These are phyloP conservation scores for Chlorella sp. DNA, from an alignment of 139 green algal species.

Conservation along the genomic window DNA sequence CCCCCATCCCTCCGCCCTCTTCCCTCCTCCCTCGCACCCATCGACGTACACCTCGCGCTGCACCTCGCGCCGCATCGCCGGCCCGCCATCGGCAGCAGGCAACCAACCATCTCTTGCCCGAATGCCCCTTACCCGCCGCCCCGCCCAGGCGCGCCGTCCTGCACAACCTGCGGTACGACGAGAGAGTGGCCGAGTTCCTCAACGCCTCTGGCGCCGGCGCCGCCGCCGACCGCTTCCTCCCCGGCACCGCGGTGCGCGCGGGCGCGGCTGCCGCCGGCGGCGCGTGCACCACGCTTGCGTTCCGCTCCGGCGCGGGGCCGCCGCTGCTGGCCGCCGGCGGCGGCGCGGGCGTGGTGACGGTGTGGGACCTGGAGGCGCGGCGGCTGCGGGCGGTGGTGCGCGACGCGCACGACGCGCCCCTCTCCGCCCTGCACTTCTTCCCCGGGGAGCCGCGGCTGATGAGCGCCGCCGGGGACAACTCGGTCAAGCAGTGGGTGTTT, in stretches of 20 bases:
- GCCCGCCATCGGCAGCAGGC: too few species aligned
- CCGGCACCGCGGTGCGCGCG: conserved; percentile 9
- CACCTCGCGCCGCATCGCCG: too few species aligned
- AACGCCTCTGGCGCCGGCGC: conserved; percentile 76
- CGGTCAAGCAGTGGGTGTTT: conserved; percentile 96
- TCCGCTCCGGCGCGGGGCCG: conserved; percentile 64
- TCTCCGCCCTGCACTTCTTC: conserved; percentile 70
- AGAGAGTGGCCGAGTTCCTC: conserved; percentile 52
- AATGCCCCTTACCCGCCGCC: not conserved
- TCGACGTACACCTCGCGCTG: too few species aligned
- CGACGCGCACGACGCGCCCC: conserved; percentile 74
- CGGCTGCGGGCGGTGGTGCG: conserved; percentile 68
- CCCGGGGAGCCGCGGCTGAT: conserved; percentile 87
- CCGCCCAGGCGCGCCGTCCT: conserved; percentile 69
- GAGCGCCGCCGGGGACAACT: conserved; percentile 85
- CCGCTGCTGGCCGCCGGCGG: conserved; percentile 80
- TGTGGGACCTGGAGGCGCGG: conserved; percentile 93
- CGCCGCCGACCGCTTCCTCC: conserved; percentile 19
- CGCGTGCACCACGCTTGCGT: conserved; percentile 56
- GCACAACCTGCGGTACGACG: conserved; percentile 82
- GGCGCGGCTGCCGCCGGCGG: conserved; percentile 24
- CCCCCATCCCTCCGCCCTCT: not conserved
- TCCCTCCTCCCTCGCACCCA: not conserved
- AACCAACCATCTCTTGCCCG: too few species aligned
- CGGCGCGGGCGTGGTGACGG: conserved; percentile 72